Conservation (phyloP, 1,139 yeast species). For the Magnusiomyces magnusii region DNA sequence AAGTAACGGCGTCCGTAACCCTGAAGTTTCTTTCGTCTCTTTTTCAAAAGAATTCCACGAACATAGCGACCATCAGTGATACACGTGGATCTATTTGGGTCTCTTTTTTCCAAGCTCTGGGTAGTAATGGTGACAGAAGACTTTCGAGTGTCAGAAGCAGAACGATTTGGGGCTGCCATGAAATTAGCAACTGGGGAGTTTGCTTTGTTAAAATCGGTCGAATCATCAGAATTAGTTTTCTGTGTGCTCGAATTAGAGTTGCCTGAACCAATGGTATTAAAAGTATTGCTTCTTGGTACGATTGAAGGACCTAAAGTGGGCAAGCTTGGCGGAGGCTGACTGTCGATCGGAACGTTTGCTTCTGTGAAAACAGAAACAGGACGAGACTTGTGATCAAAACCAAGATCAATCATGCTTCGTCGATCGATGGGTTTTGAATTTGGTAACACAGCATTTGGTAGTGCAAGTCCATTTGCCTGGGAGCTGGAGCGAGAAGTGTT, state of each 20-base stretch:
- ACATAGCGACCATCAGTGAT: constrained; percentile 33
- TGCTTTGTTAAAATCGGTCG: not conserved
- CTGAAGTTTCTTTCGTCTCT: constrained; percentile 72
- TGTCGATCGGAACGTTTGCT: not conserved
- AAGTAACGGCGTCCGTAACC: constrained; percentile 84
- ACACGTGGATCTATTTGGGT: constrained; percentile 16
- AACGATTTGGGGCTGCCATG: not conserved
- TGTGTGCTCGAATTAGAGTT: not conserved
- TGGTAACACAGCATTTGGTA: not conserved
- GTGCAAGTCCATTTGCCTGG: not conserved
- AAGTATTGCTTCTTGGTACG: not conserved
- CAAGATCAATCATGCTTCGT: not conserved
- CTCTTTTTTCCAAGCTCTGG: not conserved
- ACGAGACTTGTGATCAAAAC: not conserved
- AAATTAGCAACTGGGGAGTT: not conserved
- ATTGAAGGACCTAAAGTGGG: not conserved
- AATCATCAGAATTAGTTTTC: not conserved
- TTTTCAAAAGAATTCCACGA: constrained; percentile 71
- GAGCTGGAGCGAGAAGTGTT: not conserved
- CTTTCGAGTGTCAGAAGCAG: not conserved
- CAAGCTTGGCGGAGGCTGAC: not conserved
- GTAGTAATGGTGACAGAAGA: constrained; percentile 6
- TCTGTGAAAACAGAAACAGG: not conserved
- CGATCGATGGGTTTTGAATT: not conserved
- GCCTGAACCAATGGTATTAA: not conserved